phyloP scores from a whole-genome alignment of 2,329 filamentous ascomycete genomes.

The Ambrosiella beaveri region DNA sequence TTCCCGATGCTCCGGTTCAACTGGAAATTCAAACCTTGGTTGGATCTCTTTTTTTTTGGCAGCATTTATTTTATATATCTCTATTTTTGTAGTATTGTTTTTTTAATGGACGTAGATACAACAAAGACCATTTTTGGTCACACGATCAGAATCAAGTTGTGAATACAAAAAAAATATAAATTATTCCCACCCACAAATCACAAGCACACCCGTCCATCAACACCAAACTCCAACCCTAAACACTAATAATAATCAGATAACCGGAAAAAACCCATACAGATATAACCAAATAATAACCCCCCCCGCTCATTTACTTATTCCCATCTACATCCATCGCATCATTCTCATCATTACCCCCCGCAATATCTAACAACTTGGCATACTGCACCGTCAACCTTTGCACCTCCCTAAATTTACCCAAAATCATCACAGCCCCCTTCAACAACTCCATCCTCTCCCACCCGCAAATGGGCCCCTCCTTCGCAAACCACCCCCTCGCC shows the following conservation, averaged over 20 bases:
- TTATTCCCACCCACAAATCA: too few relatives aligned
- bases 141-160: too few relatives aligned
- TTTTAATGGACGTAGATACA: too few relatives aligned
- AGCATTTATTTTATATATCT: neutral
- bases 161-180: too few relatives aligned
- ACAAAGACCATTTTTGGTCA: too few relatives aligned
- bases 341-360: slow-evolving; percentile 28
- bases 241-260: neutral
- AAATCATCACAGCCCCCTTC: slow-evolving; percentile 78
- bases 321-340: slow-evolving; percentile 11
- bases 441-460: slow-evolving; percentile 79
- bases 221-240: neutral
- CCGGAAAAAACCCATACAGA: neutral
- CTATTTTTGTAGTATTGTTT: neutral
- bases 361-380: slow-evolving; percentile 59
- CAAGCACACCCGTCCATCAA: too few relatives aligned
- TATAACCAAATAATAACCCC: neutral
- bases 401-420: slow-evolving; percentile 73
- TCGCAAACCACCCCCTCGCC: slow-evolving; percentile 42
- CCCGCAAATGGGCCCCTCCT: slow-evolving; percentile 61
- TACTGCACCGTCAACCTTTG: slow-evolving; percentile 93
- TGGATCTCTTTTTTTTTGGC: neutral
- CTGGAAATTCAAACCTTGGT: slow-evolving; percentile 10
- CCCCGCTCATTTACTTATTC: neutral
- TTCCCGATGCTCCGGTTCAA: slow-evolving; percentile 13